Evolutionary conservation across 257 asterid genomes (phyloP).

Genomic region (Striga asiatica): DNA sequence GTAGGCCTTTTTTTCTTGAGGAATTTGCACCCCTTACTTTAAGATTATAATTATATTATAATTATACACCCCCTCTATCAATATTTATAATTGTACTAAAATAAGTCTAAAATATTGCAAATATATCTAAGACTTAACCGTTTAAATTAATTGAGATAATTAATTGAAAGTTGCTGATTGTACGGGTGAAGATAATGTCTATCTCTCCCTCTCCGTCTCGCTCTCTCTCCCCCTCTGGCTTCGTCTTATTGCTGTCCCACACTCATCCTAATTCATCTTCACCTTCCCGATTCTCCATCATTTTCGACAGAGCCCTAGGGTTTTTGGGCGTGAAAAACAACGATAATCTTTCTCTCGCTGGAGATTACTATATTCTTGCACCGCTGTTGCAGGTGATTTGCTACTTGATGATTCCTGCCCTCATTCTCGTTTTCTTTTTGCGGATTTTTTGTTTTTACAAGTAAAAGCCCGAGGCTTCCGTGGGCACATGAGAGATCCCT

Average conservation of each 20-base stretch:
- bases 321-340: conserved; percentile 19
- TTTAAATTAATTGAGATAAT: no score
- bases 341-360: conserved; percentile 23
- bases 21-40: no score
- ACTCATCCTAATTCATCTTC: conserved; percentile 15
- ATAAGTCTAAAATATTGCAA: no score
- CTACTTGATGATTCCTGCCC: background rate
- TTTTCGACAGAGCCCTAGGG: conserved; percentile 34
- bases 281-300: conserved; percentile 25
- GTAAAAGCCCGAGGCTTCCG: background rate
- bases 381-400: conserved; percentile 41
- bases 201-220: no score
- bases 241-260: conserved; percentile 22
- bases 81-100: no score
- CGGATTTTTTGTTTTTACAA: background rate
- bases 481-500: conserved; percentile 40
- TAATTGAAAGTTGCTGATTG: no score
- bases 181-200: no score
- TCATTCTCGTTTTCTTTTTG: background rate
- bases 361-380: conserved; percentile 37
- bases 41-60: no score
- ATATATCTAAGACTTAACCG: no score
- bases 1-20: no score
- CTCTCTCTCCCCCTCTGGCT: no score
- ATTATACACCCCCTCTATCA: no score